These are phyloP conservation scores for Tetracentron sinense DNA, from an alignment of 164 flowering plant species.

Conservation along the genomic window DNA sequence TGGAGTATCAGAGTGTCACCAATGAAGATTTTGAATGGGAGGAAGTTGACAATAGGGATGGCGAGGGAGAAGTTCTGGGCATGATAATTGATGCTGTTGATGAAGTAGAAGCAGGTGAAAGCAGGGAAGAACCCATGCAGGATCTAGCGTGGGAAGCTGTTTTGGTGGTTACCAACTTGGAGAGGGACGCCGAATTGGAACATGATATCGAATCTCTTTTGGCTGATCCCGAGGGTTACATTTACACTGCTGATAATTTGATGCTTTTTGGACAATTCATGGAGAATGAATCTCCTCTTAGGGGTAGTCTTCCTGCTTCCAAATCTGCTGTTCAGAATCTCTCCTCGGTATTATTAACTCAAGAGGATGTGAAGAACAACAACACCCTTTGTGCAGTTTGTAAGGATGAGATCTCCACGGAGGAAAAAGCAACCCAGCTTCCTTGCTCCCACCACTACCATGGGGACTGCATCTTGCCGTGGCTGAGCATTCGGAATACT, in stretches of 20 bases:
- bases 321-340: slow-evolving; percentile 44
- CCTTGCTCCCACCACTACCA: slow-evolving; percentile 78
- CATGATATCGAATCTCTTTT: slow-evolving; percentile 17
- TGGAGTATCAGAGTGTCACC: too few relatives aligned
- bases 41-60: slow-evolving; percentile 62
- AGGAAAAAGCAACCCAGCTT: slow-evolving; percentile 45
- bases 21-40: slow-evolving; percentile 82
- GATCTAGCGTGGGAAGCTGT: slow-evolving; percentile 45
- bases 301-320: slow-evolving; percentile 58
- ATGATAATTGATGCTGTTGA: slow-evolving; percentile 39
- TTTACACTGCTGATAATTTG: slow-evolving; percentile 31
- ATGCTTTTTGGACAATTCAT: slow-evolving; percentile 38
- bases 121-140: slow-evolving; percentile 9
- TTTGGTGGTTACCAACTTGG: slow-evolving; percentile 33
- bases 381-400: slow-evolving; percentile 59
- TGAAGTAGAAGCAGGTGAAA: slow-evolving; percentile 13
- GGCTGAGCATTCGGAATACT: slow-evolving; percentile 70
- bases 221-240: slow-evolving; percentile 28
- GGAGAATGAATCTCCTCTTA: slow-evolving; percentile 32
- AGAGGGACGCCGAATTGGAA: slow-evolving; percentile 20
- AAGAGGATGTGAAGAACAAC: slow-evolving; percentile 29
- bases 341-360: slow-evolving; percentile 29
- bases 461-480: slow-evolving; percentile 74
- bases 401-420: slow-evolving; percentile 45
- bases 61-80: slow-evolving; percentile 50